A percentile compares a stretch with the other conserved stretches of the same genome.
phyloP scores from a whole-genome alignment of 2,329 filamentous ascomycete species.

The Ambrosiella cleistominuta region DNA sequence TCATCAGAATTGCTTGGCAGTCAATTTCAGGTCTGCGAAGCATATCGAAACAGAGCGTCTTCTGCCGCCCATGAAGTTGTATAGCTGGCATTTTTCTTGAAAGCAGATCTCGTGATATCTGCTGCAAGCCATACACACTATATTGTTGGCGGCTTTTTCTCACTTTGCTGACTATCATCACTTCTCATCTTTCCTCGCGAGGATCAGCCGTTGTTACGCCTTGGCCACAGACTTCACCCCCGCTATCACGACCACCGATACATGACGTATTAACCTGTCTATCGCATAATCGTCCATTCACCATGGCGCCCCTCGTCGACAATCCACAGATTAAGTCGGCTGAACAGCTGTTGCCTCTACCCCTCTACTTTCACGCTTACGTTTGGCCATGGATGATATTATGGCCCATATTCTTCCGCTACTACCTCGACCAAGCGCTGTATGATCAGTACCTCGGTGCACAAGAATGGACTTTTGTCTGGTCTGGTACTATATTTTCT shows the following conservation, averaged over 20 bases:
- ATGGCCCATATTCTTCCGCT: constrained; percentile 81
- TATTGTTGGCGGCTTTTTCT: not conserved
- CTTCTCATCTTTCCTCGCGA: not conserved
- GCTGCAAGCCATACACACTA: not conserved
- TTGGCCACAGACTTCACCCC: not conserved
- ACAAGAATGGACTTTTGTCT: constrained; percentile 97
- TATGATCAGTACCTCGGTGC: constrained; percentile 85
- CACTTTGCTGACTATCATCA: not conserved
- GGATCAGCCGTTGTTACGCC: not conserved
- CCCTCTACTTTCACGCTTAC: constrained; percentile 68
- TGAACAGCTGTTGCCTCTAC: constrained; percentile 73
- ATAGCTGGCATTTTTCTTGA: not conserved
- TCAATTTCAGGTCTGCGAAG: not conserved
- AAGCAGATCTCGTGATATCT: not conserved
- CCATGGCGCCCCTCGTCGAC: constrained; percentile 70
- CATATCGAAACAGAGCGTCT: not conserved
- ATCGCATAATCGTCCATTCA: not conserved
- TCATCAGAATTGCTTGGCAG: not conserved
- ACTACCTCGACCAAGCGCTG: constrained; percentile 65
- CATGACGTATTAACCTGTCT: not conserved
- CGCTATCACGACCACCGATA: not conserved
- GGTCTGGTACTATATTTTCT: constrained; percentile 74
- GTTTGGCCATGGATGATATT: constrained; percentile 81
- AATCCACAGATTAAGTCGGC: constrained; percentile 77
- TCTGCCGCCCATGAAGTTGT: not conserved